A percentile compares a stretch with the other conserved stretches of the same genome.
Evolutionary conservation across 805 yeast genomes (phyloP).

Genomic region (Sugiyamaella qingdaonensis): DNA sequence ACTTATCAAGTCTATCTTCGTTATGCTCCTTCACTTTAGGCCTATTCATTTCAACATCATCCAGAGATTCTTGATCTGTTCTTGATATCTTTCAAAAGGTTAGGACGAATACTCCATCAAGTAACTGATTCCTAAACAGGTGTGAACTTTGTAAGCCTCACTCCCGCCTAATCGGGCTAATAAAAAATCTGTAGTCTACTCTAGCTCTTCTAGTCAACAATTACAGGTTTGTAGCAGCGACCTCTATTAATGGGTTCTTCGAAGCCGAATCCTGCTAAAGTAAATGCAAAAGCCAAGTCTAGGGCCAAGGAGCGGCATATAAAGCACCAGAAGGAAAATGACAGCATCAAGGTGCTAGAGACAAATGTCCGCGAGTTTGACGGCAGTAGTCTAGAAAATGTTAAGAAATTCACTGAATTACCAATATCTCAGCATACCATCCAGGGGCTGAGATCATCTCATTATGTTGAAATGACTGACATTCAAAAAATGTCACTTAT

Average conservation of each 20-base stretch:
- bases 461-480: slow-evolving; percentile 76
- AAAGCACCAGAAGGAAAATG: slow-evolving; percentile 30
- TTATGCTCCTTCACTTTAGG: not conserved
- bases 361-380: slow-evolving; percentile 50
- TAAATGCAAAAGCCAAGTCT: not conserved
- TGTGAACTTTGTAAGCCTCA: not conserved
- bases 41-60: not conserved
- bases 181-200: slow-evolving; percentile 9
- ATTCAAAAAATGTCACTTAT: slow-evolving; percentile 81
- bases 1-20: too few species aligned
- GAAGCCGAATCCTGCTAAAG: not conserved
- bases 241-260: not conserved
- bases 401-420: slow-evolving; percentile 64
- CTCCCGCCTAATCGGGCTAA: not conserved
- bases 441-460: slow-evolving; percentile 72
- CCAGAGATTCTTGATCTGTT: not conserved
- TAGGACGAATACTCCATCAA: not conserved
- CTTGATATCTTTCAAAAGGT: not conserved
- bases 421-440: slow-evolving; percentile 65
- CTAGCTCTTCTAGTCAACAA: not conserved
- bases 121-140: not conserved
- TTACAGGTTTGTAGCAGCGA: not conserved
- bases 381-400: slow-evolving; percentile 23
- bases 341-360: slow-evolving; percentile 42
- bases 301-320: slow-evolving; percentile 1